Evolutionary conservation across 805 yeast genomes (phyloP).

Genomic region (Vanderwaltozyma verrucispora): DNA sequence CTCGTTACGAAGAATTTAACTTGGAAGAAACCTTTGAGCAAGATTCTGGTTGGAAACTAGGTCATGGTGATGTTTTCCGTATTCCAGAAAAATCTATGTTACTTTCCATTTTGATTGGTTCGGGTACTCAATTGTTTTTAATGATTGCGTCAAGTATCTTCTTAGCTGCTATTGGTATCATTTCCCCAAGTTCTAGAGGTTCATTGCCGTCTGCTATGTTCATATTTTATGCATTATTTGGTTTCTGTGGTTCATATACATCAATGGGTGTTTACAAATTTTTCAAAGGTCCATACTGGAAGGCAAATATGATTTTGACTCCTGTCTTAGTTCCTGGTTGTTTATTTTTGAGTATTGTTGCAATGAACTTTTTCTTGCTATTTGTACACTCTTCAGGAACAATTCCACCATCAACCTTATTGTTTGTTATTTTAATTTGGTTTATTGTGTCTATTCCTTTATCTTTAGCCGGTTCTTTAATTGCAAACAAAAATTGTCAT

Average conservation of each 20-base stretch:
- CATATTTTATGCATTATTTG: slow-evolving; percentile 68
- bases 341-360: slow-evolving; percentile 51
- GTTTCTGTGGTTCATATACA: slow-evolving; percentile 77
- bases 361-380: slow-evolving; percentile 74
- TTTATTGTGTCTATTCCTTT: slow-evolving; percentile 75
- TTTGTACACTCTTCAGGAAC: slow-evolving; percentile 83
- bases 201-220: slow-evolving; percentile 86
- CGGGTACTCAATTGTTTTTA: slow-evolving; percentile 74
- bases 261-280: slow-evolving; percentile 79
- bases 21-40: slow-evolving; percentile 80
- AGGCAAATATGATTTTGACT: slow-evolving; percentile 68
- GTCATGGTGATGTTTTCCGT: slow-evolving; percentile 92
- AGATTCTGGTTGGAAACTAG: slow-evolving; percentile 94
- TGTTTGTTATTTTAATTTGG: slow-evolving; percentile 77
- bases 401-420: slow-evolving; percentile 83
- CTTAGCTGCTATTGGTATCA: slow-evolving; percentile 79
- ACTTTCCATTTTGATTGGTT: slow-evolving; percentile 73
- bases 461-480: slow-evolving; percentile 70
- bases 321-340: slow-evolving; percentile 81
- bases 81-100: slow-evolving; percentile 62
- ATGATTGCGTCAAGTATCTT: slow-evolving; percentile 65
- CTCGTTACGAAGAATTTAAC: slow-evolving; percentile 80
- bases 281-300: slow-evolving; percentile 90
- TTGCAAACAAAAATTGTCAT: slow-evolving; percentile 55
- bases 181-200: slow-evolving; percentile 93